These are phyloP conservation scores for Starmerella apis DNA, from an alignment of 805 yeast genomes.

Conservation along the genomic window DNA sequence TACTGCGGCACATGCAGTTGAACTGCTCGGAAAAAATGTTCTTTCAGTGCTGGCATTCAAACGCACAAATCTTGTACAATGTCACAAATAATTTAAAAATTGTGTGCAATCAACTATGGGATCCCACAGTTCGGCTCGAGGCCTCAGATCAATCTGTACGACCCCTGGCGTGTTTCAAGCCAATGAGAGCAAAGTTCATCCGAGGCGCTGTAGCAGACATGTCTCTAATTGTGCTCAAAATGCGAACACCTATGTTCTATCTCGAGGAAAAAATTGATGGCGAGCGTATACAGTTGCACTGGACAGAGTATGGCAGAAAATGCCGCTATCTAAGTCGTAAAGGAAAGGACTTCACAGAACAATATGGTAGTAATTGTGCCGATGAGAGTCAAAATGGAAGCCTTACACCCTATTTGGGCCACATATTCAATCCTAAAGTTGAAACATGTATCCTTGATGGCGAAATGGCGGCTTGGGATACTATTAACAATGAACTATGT, in stretches of 20 bases:
- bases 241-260: slow-evolving; percentile 34
- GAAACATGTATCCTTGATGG: slow-evolving; percentile 59
- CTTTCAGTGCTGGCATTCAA: slow-evolving; percentile 63
- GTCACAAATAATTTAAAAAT: slow-evolving; percentile 54
- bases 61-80: slow-evolving; percentile 53
- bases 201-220: slow-evolving; percentile 43
- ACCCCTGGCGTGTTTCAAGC: slow-evolving; percentile 52
- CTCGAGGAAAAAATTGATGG: slow-evolving; percentile 94
- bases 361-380: slow-evolving; percentile 48
- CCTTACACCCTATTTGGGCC: slow-evolving; percentile 41
- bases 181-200: slow-evolving; percentile 60
- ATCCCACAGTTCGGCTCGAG: slow-evolving; percentile 40
- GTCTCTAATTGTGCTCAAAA: slow-evolving; percentile 32
- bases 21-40: slow-evolving; percentile 51
- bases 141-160: slow-evolving; percentile 36
- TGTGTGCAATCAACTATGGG: slow-evolving; percentile 49
- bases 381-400: slow-evolving; percentile 37
- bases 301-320: slow-evolving; percentile 28
- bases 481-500: slow-evolving; percentile 39
- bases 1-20: slow-evolving; percentile 42
- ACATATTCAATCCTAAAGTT: slow-evolving; percentile 25
- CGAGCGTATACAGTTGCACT: slow-evolving; percentile 74
- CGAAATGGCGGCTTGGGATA: slow-evolving; percentile 86
- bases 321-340: slow-evolving; percentile 33
- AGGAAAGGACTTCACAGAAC: slow-evolving; percentile 58